Evolutionary conservation across 2,329 filamentous ascomycete species (phyloP).

Genomic region (Trichothecium roseum): DNA sequence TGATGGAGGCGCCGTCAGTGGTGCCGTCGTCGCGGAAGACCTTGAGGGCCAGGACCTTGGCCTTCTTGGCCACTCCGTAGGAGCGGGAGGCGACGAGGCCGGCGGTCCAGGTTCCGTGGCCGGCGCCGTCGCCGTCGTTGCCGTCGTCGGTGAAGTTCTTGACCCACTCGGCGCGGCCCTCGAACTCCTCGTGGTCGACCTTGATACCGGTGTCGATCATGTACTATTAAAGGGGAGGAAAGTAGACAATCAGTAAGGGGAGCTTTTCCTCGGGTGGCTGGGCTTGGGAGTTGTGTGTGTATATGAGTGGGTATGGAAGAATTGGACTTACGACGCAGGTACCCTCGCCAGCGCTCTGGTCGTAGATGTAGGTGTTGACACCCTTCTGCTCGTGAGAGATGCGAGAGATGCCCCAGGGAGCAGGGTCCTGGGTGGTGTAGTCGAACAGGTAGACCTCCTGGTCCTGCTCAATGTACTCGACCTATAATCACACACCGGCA

Average conservation of each 20-base stretch:
- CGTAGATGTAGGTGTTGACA: slow-evolving; percentile 18
- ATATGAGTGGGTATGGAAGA: slow-evolving; percentile 17
- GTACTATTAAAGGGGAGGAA: background rate
- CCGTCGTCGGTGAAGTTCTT: slow-evolving; percentile 5
- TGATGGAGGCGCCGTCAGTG: slow-evolving; percentile 12
- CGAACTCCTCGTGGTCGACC: slow-evolving; percentile 1
- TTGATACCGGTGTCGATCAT: slow-evolving; percentile 10
- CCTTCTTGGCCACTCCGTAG: too few species aligned
- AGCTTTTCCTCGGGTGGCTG: slow-evolving; percentile 11
- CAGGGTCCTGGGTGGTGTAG: slow-evolving; percentile 14
- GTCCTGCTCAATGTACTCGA: slow-evolving; percentile 20
- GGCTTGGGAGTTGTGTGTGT: slow-evolving; percentile 28
- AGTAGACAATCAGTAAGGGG: slow-evolving; percentile 6
- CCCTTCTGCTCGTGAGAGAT: slow-evolving; percentile 10
- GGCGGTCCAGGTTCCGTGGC: slow-evolving; percentile 23
- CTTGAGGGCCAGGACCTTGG: slow-evolving; percentile 28
- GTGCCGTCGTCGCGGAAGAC: slow-evolving; percentile 18
- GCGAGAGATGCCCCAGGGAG: slow-evolving; percentile 13
- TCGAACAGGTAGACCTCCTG: slow-evolving; percentile 10
- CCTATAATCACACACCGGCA: background rate
- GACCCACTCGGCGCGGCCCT: slow-evolving; percentile 13
- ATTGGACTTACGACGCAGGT: slow-evolving; percentile 15
- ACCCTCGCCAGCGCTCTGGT: slow-evolving; percentile 20
- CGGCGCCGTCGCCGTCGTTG: slow-evolving; percentile 11
- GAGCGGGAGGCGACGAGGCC: slow-evolving; percentile 12